Base-by-base conservation (phyloP, 768 basidiomycete genomes). In the Austroboletus eburneus region DNA sequence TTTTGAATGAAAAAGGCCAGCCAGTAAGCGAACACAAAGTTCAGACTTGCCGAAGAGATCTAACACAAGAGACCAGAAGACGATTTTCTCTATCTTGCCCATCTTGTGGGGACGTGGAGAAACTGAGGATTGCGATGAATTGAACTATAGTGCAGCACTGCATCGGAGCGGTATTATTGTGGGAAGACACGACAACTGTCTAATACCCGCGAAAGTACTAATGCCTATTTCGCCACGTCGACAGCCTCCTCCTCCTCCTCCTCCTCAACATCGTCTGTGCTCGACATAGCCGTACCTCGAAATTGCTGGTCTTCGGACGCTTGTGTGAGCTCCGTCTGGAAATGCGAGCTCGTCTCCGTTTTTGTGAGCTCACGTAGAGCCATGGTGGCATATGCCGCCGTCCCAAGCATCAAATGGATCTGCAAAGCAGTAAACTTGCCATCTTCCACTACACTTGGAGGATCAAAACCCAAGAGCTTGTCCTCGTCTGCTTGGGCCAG, bases 341-440 rank as follows among this genome's bases (percentile, higher is more conserved):
- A 85, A 58, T 92, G 91, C 33, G 91, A 85, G 63, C 91, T 92
- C 17, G 94, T 97, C 59, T 97, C 93, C 27, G 87, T 90, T 71
- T 95, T 98, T 13, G 93, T 92, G 36, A 96, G 81, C 69, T 96
- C 92, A 34, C 92, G 81, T 55, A 99, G 66, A 4, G 94, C 95
- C 96, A 99, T 99, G 2, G 96, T 99, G 2, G 96, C 96, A 67
- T 97, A 99, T 5, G 91, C 86, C 1, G 91, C 88, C 7, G 91
- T 91, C 13, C 89, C 91, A 14, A 99, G 77, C n/a, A 76, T 80
- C 44, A 97, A 68, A 32, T 83, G 70, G 50, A 99, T 80, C 59
- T 94, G 93, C 29, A 99, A 69, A 4, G 95, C 94, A 65, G 83
- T 72, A 64, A 95, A 95, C 58, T 80, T 85, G 21, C 94, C 94